Evolutionary conservation across 768 basidiomycete genomes (phyloP), one percentile per base, ranked within the genome.

Genomic region (Suillus alpinus): DNA sequence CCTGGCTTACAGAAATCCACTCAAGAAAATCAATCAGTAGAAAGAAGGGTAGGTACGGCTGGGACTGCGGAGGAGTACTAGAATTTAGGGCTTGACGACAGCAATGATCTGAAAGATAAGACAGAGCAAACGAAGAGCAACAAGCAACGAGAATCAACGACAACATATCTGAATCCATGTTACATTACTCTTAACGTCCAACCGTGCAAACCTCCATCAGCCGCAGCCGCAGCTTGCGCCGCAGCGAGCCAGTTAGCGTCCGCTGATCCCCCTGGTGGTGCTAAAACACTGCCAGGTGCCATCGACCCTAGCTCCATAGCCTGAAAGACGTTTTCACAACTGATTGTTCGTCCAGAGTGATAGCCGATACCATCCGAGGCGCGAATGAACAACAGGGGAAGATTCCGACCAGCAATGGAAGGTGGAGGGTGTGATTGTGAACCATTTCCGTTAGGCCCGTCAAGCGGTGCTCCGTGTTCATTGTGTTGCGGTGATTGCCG

Each of bases 331-430:
- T 90, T 90, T 71, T 94, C 92, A 69, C 89, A 91, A 18, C 90
- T 83, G 60, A 94, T 86, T 46, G 88, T 90, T 63, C 91, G 84
- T 40, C 92, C 92, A 23, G 93, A 93, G 71, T 93, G 91, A 71
- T 93, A 94, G 4, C 92, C 92, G 34, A 94, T 86, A n/a, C 93
- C 91, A 66, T 94, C 92, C 44, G 78, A 83, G 16, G 88, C 79
- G 36, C 92, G 86, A 60, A 94, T 92, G 70, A 94, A 94, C 41
- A 94, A 71, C 65, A 94, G 69, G 0, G 92, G 92, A 5, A 94
- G 78, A 64, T 81, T 90, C 57, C 88, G 84, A 8, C 88, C 87
- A 3, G 84, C 71, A 52, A 91, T 83, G n/a, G 84, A 76, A 34
- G 84, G 68, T 47, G 81, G 76, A 40, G 65, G 55, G 18, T 82